Evolutionary conservation across 129 eudicot genomes (phyloP).

Genomic region (Tagetes erecta): DNA sequence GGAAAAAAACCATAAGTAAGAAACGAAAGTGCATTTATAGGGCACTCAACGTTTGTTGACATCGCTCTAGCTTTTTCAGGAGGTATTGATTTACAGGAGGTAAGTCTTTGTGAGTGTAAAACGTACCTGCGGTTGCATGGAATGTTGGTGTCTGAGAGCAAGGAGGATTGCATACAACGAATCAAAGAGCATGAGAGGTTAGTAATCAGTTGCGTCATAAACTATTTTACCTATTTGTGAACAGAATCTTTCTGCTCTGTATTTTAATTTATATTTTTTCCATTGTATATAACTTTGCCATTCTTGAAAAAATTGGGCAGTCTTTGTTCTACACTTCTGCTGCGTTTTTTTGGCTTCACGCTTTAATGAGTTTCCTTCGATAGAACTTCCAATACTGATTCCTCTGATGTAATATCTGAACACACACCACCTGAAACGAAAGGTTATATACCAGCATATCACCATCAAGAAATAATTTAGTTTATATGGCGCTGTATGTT

Average conservation of each 20-base stretch:
- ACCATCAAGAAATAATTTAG: no score
- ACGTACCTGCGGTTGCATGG: constrained; percentile 57
- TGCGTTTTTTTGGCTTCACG: neutral
- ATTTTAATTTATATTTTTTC: neutral
- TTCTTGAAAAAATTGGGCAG: constrained; percentile 2
- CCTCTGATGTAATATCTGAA: neutral
- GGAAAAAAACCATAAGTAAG: neutral
- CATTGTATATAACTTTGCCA: neutral
- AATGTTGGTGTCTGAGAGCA: constrained; percentile 72
- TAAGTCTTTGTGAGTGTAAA: constrained; percentile 56
- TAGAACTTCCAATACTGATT: neutral
- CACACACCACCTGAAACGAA: no score
- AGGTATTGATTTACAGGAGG: constrained; percentile 41
- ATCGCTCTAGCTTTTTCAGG: constrained; percentile 43
- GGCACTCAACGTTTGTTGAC: constrained; percentile 14
- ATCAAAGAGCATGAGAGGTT: constrained; percentile 80
- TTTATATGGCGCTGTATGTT: neutral
- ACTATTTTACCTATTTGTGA: constrained; percentile 12
- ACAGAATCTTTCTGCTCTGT: neutral
- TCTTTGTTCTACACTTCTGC: neutral
- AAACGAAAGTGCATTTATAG: neutral
- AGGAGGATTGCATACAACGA: constrained; percentile 66
- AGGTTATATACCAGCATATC: no score
- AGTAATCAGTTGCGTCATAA: constrained; percentile 24
- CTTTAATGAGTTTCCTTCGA: neutral